A percentile compares a stretch with the other conserved stretches of the same genome.
Conservation (phyloP, 139 green algal species). For the Bryopsis sp. region DNA sequence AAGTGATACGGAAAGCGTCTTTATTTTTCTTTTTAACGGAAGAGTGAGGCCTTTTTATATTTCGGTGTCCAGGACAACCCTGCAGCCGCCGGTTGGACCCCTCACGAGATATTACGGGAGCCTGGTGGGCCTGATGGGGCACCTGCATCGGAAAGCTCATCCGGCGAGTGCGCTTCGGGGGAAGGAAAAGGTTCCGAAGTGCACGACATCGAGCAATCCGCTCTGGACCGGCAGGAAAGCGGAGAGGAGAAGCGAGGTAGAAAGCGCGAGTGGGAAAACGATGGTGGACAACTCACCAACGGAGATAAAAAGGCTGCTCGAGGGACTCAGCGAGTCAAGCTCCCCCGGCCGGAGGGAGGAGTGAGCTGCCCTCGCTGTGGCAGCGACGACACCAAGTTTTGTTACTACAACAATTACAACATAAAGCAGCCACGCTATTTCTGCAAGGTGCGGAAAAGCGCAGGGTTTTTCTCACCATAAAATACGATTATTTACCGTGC, state of each 20-base stretch:
- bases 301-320: background rate
- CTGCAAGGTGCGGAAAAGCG: conserved; percentile 77
- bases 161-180: no score
- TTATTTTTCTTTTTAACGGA: no score
- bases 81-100: no score
- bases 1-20: no score
- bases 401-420: conserved; percentile 99
- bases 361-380: conserved; percentile 69
- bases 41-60: no score
- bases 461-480: conserved; percentile 17
- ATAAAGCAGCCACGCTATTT: conserved; percentile 85
- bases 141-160: no score
- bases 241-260: background rate
- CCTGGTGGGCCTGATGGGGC: no score
- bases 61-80: no score
- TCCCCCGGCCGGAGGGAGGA: conserved; percentile 30
- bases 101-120: no score
- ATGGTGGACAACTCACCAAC: background rate
- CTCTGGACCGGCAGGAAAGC: no score
- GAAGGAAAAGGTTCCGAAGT: no score
- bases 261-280: background rate
- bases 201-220: no score
- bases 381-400: conserved; percentile 86
- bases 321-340: conserved; percentile 12
- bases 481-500: conserved; percentile 6